These are phyloP conservation scores for Auricularia auricula-judae DNA, from an alignment of 768 basidiomycete genomes.

Conservation along the genomic window DNA sequence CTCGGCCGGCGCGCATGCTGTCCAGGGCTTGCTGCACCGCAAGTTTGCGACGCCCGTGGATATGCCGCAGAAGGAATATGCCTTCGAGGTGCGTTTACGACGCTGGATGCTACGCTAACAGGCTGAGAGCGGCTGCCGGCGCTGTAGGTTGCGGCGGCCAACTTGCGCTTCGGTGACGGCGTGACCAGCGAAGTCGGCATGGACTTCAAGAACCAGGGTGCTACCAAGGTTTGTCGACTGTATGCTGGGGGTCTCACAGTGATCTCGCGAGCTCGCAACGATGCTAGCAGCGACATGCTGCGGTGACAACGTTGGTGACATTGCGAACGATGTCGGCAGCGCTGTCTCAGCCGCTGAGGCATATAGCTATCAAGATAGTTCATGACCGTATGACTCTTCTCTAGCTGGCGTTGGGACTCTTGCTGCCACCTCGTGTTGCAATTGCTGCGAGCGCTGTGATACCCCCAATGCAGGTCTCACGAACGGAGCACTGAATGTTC, in stretches of 20 bases:
- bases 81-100: slow-evolving; percentile 57
- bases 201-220: slow-evolving; percentile 90
- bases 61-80: slow-evolving; percentile 71
- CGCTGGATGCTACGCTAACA: not conserved
- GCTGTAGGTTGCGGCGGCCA: slow-evolving; percentile 71
- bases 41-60: slow-evolving; percentile 72
- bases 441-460: too few relatives aligned
- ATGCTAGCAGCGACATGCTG: too few relatives aligned
- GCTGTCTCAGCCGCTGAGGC: too few relatives aligned
- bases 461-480: too few relatives aligned
- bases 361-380: too few relatives aligned
- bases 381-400: too few relatives aligned
- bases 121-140: not conserved
- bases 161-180: slow-evolving; percentile 82
- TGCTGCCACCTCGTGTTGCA: too few relatives aligned
- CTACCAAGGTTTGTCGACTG: slow-evolving; percentile 51
- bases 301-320: too few relatives aligned
- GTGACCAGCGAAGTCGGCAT: slow-evolving; percentile 86
- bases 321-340: too few relatives aligned
- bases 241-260: not conserved
- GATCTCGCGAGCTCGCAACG: too few relatives aligned
- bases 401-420: too few relatives aligned
- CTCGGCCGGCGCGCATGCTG: slow-evolving; percentile 29
- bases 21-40: slow-evolving; percentile 44
- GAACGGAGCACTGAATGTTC: not conserved